A percentile compares a stretch with the other conserved stretches of the same genome.
Evolutionary conservation across 495 filamentous ascomycete species (phyloP).

Genomic region (Pseudotulostoma volvatum): DNA sequence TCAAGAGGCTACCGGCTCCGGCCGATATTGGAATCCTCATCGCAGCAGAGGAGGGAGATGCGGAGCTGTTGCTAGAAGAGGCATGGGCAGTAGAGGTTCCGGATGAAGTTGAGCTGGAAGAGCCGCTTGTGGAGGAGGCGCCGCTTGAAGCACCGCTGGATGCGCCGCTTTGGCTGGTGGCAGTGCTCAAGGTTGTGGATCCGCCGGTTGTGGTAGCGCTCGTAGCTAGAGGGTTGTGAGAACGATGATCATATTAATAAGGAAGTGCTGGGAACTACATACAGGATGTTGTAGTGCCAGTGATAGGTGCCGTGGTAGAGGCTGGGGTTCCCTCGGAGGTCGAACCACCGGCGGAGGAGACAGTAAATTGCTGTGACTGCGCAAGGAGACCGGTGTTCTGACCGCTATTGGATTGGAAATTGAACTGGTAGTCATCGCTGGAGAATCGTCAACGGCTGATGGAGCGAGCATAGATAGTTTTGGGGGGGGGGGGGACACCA

Average conservation of each 20-base stretch:
- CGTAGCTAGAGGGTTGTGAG: slow-evolving; percentile 2
- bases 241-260: slow-evolving; percentile 2
- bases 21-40: slow-evolving; percentile 15
- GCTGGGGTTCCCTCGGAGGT: slow-evolving; percentile 8
- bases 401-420: slow-evolving; percentile 15
- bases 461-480: too few relatives aligned
- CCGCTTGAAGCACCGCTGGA: background rate
- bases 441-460: background rate
- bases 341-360: slow-evolving; percentile 8
- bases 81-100: slow-evolving; percentile 4
- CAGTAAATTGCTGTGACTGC: slow-evolving; percentile 25
- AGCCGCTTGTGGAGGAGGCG: background rate
- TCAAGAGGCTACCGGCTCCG: slow-evolving; percentile 11
- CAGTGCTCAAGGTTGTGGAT: slow-evolving; percentile 4
- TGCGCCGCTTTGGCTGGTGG: slow-evolving; percentile 1
- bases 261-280: background rate
- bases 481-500: background rate
- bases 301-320: slow-evolving; percentile 5
- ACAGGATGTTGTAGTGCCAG: slow-evolving; percentile 10
- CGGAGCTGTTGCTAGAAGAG: slow-evolving; percentile 8
- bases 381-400: slow-evolving; percentile 26
- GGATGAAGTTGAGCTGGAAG: slow-evolving; percentile 5
- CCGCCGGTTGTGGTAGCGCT: slow-evolving; percentile 1
- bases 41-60: slow-evolving; percentile 6
- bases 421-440: slow-evolving; percentile 25